A percentile compares a stretch with the other conserved stretches of the same genome.
These are phyloP conservation scores for Phytophthora aleatoria DNA, from an alignment of 352 stramenopile genomes.

Conservation along the genomic window DNA sequence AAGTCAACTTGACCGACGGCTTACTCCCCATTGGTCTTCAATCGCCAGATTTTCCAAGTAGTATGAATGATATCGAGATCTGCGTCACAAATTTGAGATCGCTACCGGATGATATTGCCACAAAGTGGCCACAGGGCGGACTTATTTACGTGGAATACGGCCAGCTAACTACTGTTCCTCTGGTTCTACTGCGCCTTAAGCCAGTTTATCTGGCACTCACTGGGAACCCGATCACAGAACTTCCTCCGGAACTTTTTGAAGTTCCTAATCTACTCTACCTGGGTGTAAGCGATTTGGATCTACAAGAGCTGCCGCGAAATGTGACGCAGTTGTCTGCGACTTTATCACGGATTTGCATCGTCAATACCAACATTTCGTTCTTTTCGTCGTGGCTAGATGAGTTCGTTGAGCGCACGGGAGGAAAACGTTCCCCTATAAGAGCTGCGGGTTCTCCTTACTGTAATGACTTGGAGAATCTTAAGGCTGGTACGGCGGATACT, in stretches of 20 bases:
- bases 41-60: background rate
- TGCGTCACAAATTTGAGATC: constrained; percentile 13
- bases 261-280: constrained; percentile 3
- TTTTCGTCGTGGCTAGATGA: constrained; percentile 17
- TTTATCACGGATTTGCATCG: background rate
- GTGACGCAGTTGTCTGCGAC: background rate
- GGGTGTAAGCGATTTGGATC: constrained; percentile 2
- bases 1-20: constrained; percentile 10
- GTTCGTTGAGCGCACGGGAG: background rate
- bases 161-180: constrained; percentile 17
- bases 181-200: constrained; percentile 10
- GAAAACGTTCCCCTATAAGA: background rate
- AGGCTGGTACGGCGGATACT: background rate
- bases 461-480: constrained; percentile 5
- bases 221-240: constrained; percentile 11
- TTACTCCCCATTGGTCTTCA: background rate
- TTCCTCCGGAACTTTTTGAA: constrained; percentile 7
- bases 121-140: constrained; percentile 25
- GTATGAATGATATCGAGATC: background rate
- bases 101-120: constrained; percentile 30
- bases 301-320: background rate
- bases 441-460: constrained; percentile 18
- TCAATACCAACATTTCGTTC: constrained; percentile 1
- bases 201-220: constrained; percentile 22
- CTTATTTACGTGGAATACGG: constrained; percentile 1